Evolutionary conservation across 441 rosid species (phyloP).

Genomic region (Theobroma grandiflorum): DNA sequence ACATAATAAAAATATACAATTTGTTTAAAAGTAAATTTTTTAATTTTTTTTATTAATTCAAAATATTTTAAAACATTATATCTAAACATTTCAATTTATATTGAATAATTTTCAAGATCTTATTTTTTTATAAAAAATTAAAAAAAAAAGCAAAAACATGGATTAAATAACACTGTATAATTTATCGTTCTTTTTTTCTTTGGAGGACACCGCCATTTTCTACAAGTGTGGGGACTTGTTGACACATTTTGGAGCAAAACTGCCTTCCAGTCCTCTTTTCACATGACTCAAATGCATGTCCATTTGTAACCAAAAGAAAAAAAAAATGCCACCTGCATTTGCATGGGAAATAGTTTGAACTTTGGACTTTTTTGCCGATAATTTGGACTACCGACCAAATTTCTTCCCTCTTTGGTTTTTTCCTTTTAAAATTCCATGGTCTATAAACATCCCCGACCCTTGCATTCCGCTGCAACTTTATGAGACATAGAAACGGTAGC

Average conservation of each 20-base stretch:
- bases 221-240: neutral
- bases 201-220: neutral
- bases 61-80: too few relatives aligned
- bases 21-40: too few relatives aligned
- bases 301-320: neutral
- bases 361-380: slow-evolving; percentile 30
- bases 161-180: too few relatives aligned
- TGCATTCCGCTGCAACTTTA: slow-evolving; percentile 6
- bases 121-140: too few relatives aligned
- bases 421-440: neutral
- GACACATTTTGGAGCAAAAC: neutral
- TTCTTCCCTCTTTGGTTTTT: neutral
- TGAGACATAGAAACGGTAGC: neutral
- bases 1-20: too few relatives aligned
- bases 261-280: neutral
- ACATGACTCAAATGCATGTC: neutral
- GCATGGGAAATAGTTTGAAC: slow-evolving; percentile 21
- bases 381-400: slow-evolving; percentile 26
- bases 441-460: neutral
- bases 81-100: too few relatives aligned
- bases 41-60: too few relatives aligned
- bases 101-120: too few relatives aligned
- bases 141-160: too few relatives aligned
- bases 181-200: too few relatives aligned
- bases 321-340: slow-evolving; percentile 24